Percentiles rank a stretch among this genome's conserved stretches.
Evolutionary conservation across 441 rosid species (phyloP).

Genomic region (Biscutella laevigata): DNA sequence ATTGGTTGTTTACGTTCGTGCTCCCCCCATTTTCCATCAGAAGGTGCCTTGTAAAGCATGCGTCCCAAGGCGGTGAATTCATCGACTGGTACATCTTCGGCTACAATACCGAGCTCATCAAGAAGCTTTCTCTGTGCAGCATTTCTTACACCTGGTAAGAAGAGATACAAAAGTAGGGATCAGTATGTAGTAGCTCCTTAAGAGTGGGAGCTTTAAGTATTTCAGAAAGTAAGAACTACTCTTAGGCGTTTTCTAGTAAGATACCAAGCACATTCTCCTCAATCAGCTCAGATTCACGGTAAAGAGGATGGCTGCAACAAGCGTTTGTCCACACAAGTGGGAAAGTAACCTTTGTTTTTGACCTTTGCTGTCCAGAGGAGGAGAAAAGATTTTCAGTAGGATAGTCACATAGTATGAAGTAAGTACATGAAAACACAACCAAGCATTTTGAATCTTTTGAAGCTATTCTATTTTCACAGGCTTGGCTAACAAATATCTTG

Average conservation of each 20-base stretch:
- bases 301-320: constrained; percentile 93
- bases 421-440: not conserved
- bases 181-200: not conserved
- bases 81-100: constrained; percentile 75
- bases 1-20: constrained; percentile 61
- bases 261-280: constrained; percentile 64
- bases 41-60: constrained; percentile 86
- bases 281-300: constrained; percentile 84
- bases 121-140: constrained; percentile 96
- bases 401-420: not conserved
- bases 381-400: not conserved
- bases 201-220: not conserved
- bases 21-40: constrained; percentile 97
- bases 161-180: not conserved
- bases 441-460: not conserved
- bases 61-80: constrained; percentile 67
- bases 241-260: not conserved
- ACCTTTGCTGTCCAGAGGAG: constrained; percentile 61
- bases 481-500: not conserved
- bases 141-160: constrained; percentile 68
- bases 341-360: constrained; percentile 87
- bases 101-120: constrained; percentile 83
- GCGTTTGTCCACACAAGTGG: constrained; percentile 99
- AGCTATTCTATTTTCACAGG: not conserved
- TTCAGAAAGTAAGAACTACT: too few species aligned